Base-by-base conservation (phyloP, 768 basidiomycete genomes). In the Galerina sulciceps region DNA sequence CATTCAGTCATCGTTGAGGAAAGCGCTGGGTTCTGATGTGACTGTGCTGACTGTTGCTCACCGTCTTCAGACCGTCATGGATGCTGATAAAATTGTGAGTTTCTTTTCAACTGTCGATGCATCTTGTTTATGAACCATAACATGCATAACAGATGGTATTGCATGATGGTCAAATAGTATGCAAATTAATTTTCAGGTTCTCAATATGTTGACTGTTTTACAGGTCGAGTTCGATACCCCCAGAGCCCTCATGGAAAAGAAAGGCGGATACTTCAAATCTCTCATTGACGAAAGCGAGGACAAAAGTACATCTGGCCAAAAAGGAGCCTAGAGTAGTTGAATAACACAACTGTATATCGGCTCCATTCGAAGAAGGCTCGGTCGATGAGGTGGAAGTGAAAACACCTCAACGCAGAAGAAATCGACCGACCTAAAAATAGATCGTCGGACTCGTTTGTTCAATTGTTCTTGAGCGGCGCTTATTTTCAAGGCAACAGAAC, bases 11-110 rank as follows among this genome's bases (percentile, higher is more conserved):
- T 85, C 87, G 0, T 85, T 91, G 55, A 78, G 89, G 15, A 78
- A 81, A 52, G 85, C 88, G 65, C 83, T 90, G 60, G 77, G 76
- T 23, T 76, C 80, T 36, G 85, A 84, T 59, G 77, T 87, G 15
- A 86, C 85, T 4, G 67, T 89, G 38, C 71, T 89, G 20, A 86
- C 84, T 5, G 85, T 92, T 38, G 90, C 90, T 3, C 90, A 90
- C 71, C 75, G 86, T 38, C 76, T 89, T 14, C 80, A 82, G 60
- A 89, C 87, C 0, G 83, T 89, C 49, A 84, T 89, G 67, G 84
- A 90, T 70, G 79, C 87, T 70, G 81, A 84, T 75, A 79, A 76
- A 58, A 77, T 81, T 59, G 77, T 81, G 55, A 57, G 78, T 67
- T 15, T 53, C 26, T 42, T 14, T 35, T n/a, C 10, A 41, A 2